A percentile compares a stretch with the other conserved stretches of the same genome.
phyloP scores from a whole-genome alignment of 2,329 filamentous ascomycete species.

The Epichloe gansuensis region DNA sequence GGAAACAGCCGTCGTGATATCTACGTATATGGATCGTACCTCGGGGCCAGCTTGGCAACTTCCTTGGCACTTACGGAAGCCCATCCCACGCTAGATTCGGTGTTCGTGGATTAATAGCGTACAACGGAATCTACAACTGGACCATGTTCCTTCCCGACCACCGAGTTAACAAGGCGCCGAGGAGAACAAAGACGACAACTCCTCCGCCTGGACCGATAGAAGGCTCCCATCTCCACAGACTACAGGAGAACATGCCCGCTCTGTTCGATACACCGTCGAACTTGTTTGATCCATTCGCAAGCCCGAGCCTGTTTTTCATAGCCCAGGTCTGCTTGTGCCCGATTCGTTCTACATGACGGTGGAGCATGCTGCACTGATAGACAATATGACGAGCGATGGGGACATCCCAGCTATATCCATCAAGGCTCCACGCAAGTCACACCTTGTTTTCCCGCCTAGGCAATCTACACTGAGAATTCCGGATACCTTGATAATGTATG shows the following conservation, averaged over 20 bases:
- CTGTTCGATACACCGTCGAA: constrained; percentile 38
- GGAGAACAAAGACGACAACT: constrained; percentile 8
- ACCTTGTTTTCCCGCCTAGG: constrained; percentile 36
- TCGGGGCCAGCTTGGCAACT: constrained; percentile 45
- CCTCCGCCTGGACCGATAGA: constrained; percentile 13
- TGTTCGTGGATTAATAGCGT: constrained; percentile 41
- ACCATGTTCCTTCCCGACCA: constrained; percentile 46
- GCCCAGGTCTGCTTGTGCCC: constrained; percentile 34
- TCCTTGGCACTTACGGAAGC: constrained; percentile 47
- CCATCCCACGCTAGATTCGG: constrained; percentile 29
- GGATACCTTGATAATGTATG: constrained; percentile 35
- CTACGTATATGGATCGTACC: constrained; percentile 42
- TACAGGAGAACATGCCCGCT: constrained; percentile 23
- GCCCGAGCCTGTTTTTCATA: constrained; percentile 46
- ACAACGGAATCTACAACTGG: constrained; percentile 55
- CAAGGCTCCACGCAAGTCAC: constrained; percentile 27
- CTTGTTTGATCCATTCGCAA: constrained; percentile 49
- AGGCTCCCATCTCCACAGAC: constrained; percentile 23
- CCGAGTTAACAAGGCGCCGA: constrained; percentile 24
- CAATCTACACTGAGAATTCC: constrained; percentile 37
- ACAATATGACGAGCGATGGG: constrained; percentile 14
- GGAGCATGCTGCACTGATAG: constrained; percentile 15
- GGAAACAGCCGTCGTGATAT: constrained; percentile 23
- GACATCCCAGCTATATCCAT: neutral
- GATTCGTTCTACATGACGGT: constrained; percentile 28